Evolutionary conservation across 305 asterid genomes (phyloP).

Genomic region (Fraxinus sp.): DNA sequence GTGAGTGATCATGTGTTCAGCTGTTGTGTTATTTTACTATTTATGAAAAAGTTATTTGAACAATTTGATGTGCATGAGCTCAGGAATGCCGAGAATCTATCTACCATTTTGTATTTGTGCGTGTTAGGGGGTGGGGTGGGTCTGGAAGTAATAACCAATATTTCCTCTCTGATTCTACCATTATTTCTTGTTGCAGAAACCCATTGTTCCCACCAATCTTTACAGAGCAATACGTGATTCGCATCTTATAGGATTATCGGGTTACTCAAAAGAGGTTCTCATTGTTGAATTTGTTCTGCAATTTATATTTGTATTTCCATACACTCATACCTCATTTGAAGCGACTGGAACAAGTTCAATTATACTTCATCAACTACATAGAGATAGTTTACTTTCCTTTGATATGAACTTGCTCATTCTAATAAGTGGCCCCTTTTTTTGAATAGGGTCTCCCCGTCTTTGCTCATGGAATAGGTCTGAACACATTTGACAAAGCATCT

Average conservation of each 20-base stretch:
- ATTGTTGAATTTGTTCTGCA: background rate
- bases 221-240: slow-evolving; percentile 78
- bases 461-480: slow-evolving; percentile 71
- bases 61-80: background rate
- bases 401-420: slow-evolving; percentile 12
- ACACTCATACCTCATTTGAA: slow-evolving; percentile 1
- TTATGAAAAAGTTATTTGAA: background rate
- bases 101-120: background rate
- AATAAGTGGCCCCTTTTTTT: slow-evolving; percentile 10
- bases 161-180: slow-evolving; percentile 17
- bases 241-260: slow-evolving; percentile 79
- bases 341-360: slow-evolving; percentile 20
- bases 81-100: background rate
- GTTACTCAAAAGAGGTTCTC: slow-evolving; percentile 75
- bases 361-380: slow-evolving; percentile 1
- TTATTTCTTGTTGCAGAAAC: slow-evolving; percentile 55
- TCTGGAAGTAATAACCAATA: slow-evolving; percentile 5
- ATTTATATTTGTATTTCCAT: background rate
- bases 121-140: background rate
- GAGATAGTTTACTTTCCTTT: slow-evolving; percentile 16
- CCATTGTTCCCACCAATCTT: slow-evolving; percentile 63
- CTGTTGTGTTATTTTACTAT: background rate
- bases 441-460: slow-evolving; percentile 74
- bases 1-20: slow-evolving; percentile 41
- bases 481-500: slow-evolving; percentile 82